phyloP scores from a whole-genome alignment of 2,329 filamentous ascomycete genomes.

The Colletotrichum simmondsii region DNA sequence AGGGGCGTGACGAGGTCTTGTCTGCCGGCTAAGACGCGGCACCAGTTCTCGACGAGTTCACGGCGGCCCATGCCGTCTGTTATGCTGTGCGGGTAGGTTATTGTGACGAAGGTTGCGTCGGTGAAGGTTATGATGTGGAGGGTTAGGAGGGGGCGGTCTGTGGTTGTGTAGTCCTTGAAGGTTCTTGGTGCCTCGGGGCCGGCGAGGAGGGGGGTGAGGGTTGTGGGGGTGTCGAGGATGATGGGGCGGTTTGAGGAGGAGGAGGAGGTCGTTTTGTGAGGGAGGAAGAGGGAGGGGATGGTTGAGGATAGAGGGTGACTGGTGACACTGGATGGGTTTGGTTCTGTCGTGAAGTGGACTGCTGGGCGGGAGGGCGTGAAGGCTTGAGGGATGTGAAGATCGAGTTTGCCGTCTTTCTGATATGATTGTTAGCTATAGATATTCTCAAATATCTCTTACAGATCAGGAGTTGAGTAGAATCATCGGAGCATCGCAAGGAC shows the following conservation, averaged over 20 bases:
- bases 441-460: neutral
- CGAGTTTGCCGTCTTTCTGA: slow-evolving; percentile 16
- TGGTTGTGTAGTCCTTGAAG: slow-evolving; percentile 51
- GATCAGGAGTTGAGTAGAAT: neutral
- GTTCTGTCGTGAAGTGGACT: slow-evolving; percentile 19
- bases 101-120: slow-evolving; percentile 59
- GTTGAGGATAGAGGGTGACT: slow-evolving; percentile 21
- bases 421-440: neutral
- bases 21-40: slow-evolving; percentile 52
- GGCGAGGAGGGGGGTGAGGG: slow-evolving; percentile 30
- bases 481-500: no score
- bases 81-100: slow-evolving; percentile 58
- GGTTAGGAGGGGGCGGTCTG: slow-evolving; percentile 57
- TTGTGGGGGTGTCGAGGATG: slow-evolving; percentile 25
- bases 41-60: slow-evolving; percentile 49
- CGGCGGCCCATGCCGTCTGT: slow-evolving; percentile 39
- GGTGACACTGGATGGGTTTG: slow-evolving; percentile 10
- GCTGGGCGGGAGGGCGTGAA: slow-evolving; percentile 27
- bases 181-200: slow-evolving; percentile 34
- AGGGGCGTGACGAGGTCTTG: slow-evolving; percentile 52
- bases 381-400: slow-evolving; percentile 19
- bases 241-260: neutral
- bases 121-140: slow-evolving; percentile 60
- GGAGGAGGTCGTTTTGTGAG: neutral
- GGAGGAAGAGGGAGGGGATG: neutral